A percentile compares a stretch with the other conserved stretches of the same genome.
These are phyloP conservation scores for Botrytis cinerea DNA, from an alignment of 2,329 filamentous ascomycete genomes.

Conservation along the genomic window DNA sequence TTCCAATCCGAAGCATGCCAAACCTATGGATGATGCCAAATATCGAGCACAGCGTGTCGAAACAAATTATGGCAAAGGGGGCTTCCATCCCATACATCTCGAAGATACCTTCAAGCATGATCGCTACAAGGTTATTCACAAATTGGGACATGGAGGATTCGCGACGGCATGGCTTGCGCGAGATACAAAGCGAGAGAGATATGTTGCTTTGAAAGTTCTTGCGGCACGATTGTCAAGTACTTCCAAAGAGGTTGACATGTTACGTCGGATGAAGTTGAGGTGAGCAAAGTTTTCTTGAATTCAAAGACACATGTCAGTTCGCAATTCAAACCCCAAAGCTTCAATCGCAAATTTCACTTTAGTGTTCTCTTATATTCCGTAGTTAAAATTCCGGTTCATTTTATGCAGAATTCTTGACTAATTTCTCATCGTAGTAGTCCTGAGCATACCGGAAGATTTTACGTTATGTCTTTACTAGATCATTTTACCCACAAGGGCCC, in stretches of 20 bases:
- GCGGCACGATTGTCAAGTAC: conserved; percentile 26
- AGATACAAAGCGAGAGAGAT: conserved; percentile 32
- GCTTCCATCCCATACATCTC: conserved; percentile 49
- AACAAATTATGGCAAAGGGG: conserved; percentile 39
- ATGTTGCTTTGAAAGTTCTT: conserved; percentile 33
- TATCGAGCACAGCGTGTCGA: conserved; percentile 8
- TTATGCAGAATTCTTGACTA: not conserved
- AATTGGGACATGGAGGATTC: conserved; percentile 49
- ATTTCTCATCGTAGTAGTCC: not conserved
- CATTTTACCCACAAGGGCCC: conserved; percentile 42
- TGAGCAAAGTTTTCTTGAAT: not conserved
- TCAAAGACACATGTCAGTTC: not conserved
- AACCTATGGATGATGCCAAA: not conserved
- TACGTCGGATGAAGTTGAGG: conserved; percentile 25
- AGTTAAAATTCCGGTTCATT: not conserved
- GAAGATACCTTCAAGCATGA: conserved; percentile 47
- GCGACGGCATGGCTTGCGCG: conserved; percentile 51
- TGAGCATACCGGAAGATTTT: conserved; percentile 24
- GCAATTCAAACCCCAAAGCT: too few species aligned
- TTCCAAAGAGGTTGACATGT: conserved; percentile 30
- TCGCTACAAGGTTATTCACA: conserved; percentile 48
- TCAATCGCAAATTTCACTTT: not conserved
- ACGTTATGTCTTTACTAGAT: conserved; percentile 33
- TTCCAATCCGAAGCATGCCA: not conserved
- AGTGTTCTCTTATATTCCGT: not conserved